Conservation (phyloP, 495 filamentous ascomycete species). For the Pyrenopolyporus hunteri region DNA sequence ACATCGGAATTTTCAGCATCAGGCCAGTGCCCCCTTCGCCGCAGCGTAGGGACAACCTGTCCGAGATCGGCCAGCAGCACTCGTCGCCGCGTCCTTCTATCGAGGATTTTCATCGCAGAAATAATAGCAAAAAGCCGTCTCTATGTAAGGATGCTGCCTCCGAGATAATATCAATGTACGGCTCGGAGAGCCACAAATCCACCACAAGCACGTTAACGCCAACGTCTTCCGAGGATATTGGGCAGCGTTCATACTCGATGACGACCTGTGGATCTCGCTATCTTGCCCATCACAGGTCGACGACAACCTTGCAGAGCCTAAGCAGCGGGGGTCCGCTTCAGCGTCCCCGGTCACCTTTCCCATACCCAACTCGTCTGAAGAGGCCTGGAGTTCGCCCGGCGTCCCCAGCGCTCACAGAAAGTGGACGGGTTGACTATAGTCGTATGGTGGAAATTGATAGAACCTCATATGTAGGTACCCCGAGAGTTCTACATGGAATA, state of each 20-base stretch:
- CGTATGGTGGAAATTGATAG: slow-evolving; percentile 58
- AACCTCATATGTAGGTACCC: slow-evolving; percentile 49
- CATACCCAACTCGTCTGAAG: slow-evolving; percentile 68
- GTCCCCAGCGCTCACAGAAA: slow-evolving; percentile 65
- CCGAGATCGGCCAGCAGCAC: slow-evolving; percentile 37
- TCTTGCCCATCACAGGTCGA: slow-evolving; percentile 59
- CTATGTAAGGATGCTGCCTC: slow-evolving; percentile 52
- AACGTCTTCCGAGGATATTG: slow-evolving; percentile 45
- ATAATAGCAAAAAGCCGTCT: slow-evolving; percentile 45
- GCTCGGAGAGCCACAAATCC: slow-evolving; percentile 52
- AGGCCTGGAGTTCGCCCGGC: slow-evolving; percentile 67
- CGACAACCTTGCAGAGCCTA: slow-evolving; percentile 54
- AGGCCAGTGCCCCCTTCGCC: slow-evolving; percentile 54
- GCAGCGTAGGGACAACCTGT: slow-evolving; percentile 27
- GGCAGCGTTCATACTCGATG: slow-evolving; percentile 64
- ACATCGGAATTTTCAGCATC: slow-evolving; percentile 67
- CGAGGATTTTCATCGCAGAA: slow-evolving; percentile 43
- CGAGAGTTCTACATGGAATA: not conserved
- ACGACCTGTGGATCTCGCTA: slow-evolving; percentile 59
- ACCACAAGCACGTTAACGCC: slow-evolving; percentile 45
- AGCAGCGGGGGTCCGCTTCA: slow-evolving; percentile 46
- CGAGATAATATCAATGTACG: slow-evolving; percentile 57
- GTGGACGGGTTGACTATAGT: slow-evolving; percentile 54
- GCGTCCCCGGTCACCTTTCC: slow-evolving; percentile 66
- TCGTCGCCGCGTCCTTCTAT: slow-evolving; percentile 36